These are phyloP conservation scores for Tuber umbilicatum DNA, from an alignment of 495 filamentous ascomycete species.

Conservation along the genomic window DNA sequence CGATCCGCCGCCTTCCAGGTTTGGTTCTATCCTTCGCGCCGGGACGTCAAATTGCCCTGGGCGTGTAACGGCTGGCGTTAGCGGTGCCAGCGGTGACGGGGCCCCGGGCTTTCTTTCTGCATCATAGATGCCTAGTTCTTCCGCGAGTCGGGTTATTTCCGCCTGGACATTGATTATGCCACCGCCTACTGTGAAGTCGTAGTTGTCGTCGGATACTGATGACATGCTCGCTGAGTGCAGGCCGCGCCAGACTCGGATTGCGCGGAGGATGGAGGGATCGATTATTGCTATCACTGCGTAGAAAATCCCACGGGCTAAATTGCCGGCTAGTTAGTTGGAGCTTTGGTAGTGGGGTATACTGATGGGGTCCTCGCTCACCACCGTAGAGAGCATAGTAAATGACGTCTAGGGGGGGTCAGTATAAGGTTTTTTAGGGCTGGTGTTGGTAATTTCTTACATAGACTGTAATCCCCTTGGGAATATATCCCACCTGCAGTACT, in stretches of 20 bases:
- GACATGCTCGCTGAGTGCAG: constrained; percentile 2
- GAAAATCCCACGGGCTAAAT: constrained; percentile 19
- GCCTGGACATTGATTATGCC: constrained; percentile 27
- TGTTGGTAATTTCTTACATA: constrained; percentile 8
- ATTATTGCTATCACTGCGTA: constrained; percentile 23
- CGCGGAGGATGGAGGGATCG: constrained; percentile 26
- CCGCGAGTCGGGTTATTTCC: constrained; percentile 29
- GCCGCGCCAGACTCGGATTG: constrained; percentile 14
- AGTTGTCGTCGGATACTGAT: background rate
- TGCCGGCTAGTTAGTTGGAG: background rate
- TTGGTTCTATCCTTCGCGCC: background rate
- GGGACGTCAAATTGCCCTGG: background rate
- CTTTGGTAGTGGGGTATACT: background rate
- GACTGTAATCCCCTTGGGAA: constrained; percentile 19
- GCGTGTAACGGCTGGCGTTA: background rate
- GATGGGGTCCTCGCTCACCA: background rate
- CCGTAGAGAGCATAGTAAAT: constrained; percentile 30
- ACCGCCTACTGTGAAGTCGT: constrained; percentile 19
- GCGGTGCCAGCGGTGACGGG: background rate
- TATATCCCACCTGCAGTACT: constrained; percentile 19
- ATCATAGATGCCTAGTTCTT: constrained; percentile 25
- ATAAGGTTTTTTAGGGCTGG: background rate
- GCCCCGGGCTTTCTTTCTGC: background rate
- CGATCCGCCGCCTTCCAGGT: background rate
- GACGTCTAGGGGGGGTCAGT: constrained; percentile 19